Evolutionary conservation across 257 asterid species (phyloP).

Genomic region (Salvia miltiorrhiza): DNA sequence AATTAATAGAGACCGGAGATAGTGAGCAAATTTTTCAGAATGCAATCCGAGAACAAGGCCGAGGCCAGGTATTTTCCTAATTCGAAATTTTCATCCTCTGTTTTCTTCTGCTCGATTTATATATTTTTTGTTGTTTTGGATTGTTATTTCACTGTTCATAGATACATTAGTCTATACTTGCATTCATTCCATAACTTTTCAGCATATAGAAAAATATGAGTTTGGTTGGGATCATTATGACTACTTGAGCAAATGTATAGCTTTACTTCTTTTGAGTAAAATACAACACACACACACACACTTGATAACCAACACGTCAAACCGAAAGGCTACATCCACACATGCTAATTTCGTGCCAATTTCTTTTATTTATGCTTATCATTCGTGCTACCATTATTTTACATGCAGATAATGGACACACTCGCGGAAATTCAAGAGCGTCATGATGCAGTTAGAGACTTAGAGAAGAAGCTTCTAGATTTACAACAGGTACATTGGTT

Average conservation of each 20-base stretch:
- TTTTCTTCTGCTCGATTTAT: background rate
- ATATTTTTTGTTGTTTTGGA: background rate
- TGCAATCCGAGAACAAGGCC: slow-evolving; percentile 93
- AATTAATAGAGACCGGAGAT: slow-evolving; percentile 92
- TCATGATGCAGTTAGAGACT: slow-evolving; percentile 94
- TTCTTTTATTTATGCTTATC: background rate
- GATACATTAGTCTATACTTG: slow-evolving; percentile 1
- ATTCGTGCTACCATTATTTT: background rate
- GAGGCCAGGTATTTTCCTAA: slow-evolving; percentile 71
- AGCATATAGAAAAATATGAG: background rate
- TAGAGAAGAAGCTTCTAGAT: slow-evolving; percentile 93
- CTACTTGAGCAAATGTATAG: slow-evolving; percentile 9
- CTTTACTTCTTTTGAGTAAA: background rate
- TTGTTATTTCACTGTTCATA: background rate
- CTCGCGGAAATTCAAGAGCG: slow-evolving; percentile 99
- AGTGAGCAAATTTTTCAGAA: slow-evolving; percentile 95
- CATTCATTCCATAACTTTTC: background rate
- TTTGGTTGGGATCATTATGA: slow-evolving; percentile 1
- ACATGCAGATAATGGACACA: slow-evolving; percentile 86
- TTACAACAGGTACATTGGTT: slow-evolving; percentile 75
- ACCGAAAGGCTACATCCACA: background rate
- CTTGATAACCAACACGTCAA: background rate
- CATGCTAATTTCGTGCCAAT: background rate
- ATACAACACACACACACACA: background rate
- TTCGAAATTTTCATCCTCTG: slow-evolving; percentile 5